Base-by-base conservation (phyloP, 345 rosid species). In the Combretum micranthum region DNA sequence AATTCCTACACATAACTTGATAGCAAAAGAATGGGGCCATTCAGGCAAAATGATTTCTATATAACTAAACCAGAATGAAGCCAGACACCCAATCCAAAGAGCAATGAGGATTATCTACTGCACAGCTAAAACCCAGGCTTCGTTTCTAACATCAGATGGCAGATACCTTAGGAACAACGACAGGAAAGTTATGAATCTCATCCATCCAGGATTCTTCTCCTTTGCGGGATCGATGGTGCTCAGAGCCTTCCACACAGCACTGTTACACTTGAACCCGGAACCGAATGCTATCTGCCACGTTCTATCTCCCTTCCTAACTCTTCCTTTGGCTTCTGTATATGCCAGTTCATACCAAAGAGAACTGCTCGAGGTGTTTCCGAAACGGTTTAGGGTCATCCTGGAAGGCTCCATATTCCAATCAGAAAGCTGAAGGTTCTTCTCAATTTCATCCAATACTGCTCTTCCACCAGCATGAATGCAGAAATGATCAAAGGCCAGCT, bases 241-340 rank as follows among this genome's bases (percentile, higher is more conserved):
- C 10, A 81, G 56, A 37, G 86, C 83, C 65, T 67, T 59, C 83
- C 86, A 81, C 42, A 81, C 83, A 0, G 86, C 75, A 62, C 86
- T 81, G 73, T 81, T 77, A 23, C 84, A 79, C 73, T 79, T 79
- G 52, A 79, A 79, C 37, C 84, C 84, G 13, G 79, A 75, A 18
- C 86, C 86, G 51, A 81, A 81, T 49, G 86, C 86, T 26, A 81
- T 81, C 73, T 81, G 86, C 86, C 86, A 78, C 45, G 73, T 64
- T 44, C 81, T 65, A 43, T 81, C 80, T 18, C 81, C 83, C 66
- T 53, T 81, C 77, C 72, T 75, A 50, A 81, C 66, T 75, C 86
- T 70, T 54, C 86, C 86, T 57, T 81, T 81, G 39, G 83, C 83
- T 55, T 81, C 86, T 26, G 75, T 47, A 57, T 81, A 81, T 12